These are phyloP conservation scores for Fusarium chaquense DNA, from an alignment of 2,329 filamentous ascomycete species.

Conservation along the genomic window DNA sequence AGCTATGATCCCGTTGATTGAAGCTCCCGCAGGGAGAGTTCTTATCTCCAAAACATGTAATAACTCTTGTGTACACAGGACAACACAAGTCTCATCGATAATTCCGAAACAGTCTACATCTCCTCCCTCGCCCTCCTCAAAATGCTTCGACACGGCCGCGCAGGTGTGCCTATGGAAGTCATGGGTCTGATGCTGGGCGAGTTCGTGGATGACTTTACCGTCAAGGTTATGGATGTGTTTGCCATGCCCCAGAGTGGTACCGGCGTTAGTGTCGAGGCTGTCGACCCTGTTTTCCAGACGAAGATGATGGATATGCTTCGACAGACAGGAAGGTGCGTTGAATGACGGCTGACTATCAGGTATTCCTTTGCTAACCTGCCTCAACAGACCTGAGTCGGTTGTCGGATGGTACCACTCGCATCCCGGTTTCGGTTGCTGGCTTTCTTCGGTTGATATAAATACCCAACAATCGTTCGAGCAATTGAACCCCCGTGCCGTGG, in stretches of 20 bases:
- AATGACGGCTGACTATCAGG: background rate
- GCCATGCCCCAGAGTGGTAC: conserved; percentile 99
- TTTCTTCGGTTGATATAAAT: conserved; percentile 99
- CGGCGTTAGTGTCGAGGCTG: conserved; percentile 96
- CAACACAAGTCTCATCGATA: conserved; percentile 92
- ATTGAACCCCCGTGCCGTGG: conserved; percentile 94
- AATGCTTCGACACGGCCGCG: conserved; percentile 97
- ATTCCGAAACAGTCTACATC: conserved; percentile 99
- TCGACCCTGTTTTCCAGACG: conserved; percentile 98
- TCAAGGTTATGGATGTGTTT: conserved; percentile 97
- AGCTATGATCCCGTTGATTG: conserved; percentile 42
- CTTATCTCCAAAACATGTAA: background rate
- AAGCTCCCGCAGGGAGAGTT: conserved; percentile 19
- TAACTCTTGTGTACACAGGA: conserved; percentile 68
- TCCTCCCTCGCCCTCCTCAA: conserved; percentile 96
- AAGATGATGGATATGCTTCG: conserved; percentile 99
- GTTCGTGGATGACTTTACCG: conserved; percentile 99
- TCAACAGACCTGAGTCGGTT: conserved; percentile 86
- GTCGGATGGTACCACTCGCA: conserved; percentile 99
- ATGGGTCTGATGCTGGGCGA: conserved; percentile 99
- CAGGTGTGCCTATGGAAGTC: conserved; percentile 99
- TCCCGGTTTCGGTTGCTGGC: conserved; percentile 98
- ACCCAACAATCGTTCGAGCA: conserved; percentile 99
- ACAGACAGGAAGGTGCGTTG: conserved; percentile 88
- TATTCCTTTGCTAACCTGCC: conserved; percentile 25